Evolutionary conservation across 1,284 basidiomycete species (phyloP).

Genomic region (Blastosporella zonata): DNA sequence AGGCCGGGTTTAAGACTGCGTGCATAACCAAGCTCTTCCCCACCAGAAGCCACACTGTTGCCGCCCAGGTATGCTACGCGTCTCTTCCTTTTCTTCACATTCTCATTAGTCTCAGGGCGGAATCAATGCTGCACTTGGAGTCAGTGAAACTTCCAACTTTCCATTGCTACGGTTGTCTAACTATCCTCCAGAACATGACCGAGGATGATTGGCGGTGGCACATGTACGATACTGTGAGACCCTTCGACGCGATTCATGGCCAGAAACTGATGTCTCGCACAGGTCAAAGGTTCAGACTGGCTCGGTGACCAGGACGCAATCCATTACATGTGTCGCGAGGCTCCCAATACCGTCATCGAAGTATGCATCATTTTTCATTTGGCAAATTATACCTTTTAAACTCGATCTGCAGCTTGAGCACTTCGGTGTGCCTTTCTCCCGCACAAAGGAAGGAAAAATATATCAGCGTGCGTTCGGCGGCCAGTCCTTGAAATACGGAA

Average conservation of each 20-base stretch:
- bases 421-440: conserved; percentile 98
- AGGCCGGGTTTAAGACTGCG: conserved; percentile 97
- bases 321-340: conserved; percentile 98
- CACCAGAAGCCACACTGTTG: conserved; percentile 98
- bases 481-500: conserved; percentile 95
- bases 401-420: conserved; percentile 79
- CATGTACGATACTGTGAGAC: conserved; percentile 94
- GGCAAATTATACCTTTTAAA: conserved; percentile 12
- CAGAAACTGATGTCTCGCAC: conserved; percentile 16
- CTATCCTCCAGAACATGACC: conserved; percentile 85
- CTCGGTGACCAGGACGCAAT: conserved; percentile 99
- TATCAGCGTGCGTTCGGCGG: conserved; percentile 99
- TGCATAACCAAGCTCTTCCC: conserved; percentile 99
- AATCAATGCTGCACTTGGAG: conserved; percentile 97
- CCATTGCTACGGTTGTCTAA: conserved; percentile 6
- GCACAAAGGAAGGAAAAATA: conserved; percentile 99
- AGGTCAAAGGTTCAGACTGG: conserved; percentile 99
- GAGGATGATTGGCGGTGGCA: conserved; percentile 99
- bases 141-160: conserved; percentile 37
- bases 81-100: conserved; percentile 6
- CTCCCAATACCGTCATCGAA: conserved; percentile 91
- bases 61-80: conserved; percentile 78
- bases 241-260: neutral
- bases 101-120: conserved; percentile 65
- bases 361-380: conserved; percentile 38